Base-by-base conservation (phyloP, 1,284 basidiomycete species). In the Taiwanofungus camphoratus region DNA sequence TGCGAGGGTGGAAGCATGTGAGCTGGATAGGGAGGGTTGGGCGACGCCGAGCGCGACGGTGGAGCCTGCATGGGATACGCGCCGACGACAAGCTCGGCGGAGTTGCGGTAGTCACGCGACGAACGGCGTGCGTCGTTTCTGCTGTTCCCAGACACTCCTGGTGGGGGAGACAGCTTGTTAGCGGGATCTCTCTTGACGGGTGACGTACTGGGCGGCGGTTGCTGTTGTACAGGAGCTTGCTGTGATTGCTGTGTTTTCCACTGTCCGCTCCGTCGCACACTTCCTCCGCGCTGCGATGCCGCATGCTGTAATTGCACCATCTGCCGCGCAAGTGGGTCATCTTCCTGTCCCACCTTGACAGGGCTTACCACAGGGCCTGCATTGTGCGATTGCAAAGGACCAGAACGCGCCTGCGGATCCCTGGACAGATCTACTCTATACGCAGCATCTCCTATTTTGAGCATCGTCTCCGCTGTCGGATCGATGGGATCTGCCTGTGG, bases 61-160 rank as follows among this genome's bases (percentile, higher is more conserved):
- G 55, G 13, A n/a, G 49, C 27, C 9, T 52, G 55, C 1, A 49
- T 4, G 21, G 89, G 87, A 52, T 86, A 82, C 0, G 69, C 62
- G 12, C 91, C 91, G 13, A 92, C 87, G 16, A 93, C 75, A 27
- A 79, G 56, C 44, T 91, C 83, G 0, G 85, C 90, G 26, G 66
- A 70, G 50, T 58, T 78, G 41, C 79, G 73, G 50, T 82, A 85
- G 57, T 84, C 79, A 15, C 58, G 61, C 36, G 52, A 52, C 4
- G 50, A 51, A n/a, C 46, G 49, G 15, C 52, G 48, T 4, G 50
- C 48, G n/a, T 46, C 55, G 42, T 18, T n/a, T n/a, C 53, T 36
- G 24, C 45, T 49, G 15, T 39, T 34, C 20, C 31, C 36, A 11
- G 47, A 47, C 3, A 36, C 54, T 44, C 52, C 58, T 20, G 52